Evolutionary conservation across 2,329 filamentous ascomycete species (phyloP).

Genomic region (Sclerotinia subarctica): DNA sequence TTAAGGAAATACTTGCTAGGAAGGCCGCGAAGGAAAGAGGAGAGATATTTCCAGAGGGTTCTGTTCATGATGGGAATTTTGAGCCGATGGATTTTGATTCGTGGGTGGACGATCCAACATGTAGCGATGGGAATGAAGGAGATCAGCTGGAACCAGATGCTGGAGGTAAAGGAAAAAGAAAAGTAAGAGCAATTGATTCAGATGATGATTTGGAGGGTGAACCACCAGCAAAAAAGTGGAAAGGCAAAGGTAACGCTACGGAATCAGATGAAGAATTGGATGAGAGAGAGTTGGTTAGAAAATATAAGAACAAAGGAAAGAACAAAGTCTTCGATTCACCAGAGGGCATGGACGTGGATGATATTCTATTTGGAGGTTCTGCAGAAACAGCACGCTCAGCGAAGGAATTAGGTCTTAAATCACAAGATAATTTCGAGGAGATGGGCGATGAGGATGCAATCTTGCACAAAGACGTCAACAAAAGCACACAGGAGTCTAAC

Average conservation of each 20-base stretch:
- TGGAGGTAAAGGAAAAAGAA: not conserved
- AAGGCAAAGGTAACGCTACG: constrained; percentile 3
- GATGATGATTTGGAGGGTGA: not conserved
- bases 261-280: constrained; percentile 10
- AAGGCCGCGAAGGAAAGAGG: not conserved
- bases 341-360: not conserved
- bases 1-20: not conserved
- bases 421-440: not conserved
- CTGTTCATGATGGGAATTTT: not conserved
- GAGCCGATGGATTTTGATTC: not conserved
- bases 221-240: constrained; percentile 1
- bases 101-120: not conserved
- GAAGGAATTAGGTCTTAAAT: not conserved
- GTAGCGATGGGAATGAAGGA: too few relatives aligned
- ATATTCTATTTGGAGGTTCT: not conserved
- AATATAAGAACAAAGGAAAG: not conserved
- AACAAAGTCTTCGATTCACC: not conserved
- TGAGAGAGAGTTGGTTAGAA: not conserved
- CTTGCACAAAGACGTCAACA: not conserved
- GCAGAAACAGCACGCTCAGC: not conserved
- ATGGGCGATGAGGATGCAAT: not conserved
- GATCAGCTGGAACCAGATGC: not conserved
- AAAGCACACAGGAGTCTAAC: not conserved
- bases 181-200: not conserved
- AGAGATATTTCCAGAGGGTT: not conserved